Conservation (phyloP, 1,284 basidiomycete genomes). For the Ceratorhiza oryzae-sativae region DNA sequence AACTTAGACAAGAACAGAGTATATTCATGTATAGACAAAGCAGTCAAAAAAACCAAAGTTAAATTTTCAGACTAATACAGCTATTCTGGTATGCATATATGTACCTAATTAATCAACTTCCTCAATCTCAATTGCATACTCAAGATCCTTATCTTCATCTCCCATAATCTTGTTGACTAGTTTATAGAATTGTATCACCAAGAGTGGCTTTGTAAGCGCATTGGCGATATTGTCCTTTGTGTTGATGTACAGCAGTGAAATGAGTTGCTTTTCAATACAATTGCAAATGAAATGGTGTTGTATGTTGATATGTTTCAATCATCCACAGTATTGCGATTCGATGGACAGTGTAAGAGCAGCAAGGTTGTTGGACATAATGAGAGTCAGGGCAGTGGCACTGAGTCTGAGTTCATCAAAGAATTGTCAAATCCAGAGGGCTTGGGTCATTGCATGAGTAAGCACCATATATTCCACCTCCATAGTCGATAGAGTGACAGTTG, state of each 20-base stretch:
- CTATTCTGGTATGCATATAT: background rate
- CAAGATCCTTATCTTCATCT: constrained; percentile 58
- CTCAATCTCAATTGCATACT: background rate
- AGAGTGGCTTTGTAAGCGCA: constrained; percentile 55
- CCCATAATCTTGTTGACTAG: constrained; percentile 4
- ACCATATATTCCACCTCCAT: constrained; percentile 40
- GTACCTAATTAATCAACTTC: background rate
- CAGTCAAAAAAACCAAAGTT: no score
- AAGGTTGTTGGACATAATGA: constrained; percentile 53
- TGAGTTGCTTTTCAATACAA: constrained; percentile 46
- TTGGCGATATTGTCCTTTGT: constrained; percentile 53
- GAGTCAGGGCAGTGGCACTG: constrained; percentile 42
- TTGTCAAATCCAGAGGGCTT: constrained; percentile 44
- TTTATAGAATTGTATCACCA: background rate
- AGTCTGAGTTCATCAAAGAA: constrained; percentile 47
- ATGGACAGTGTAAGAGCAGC: constrained; percentile 51
- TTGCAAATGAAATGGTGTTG: constrained; percentile 55
- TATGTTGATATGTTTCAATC: constrained; percentile 57
- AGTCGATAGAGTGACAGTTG: constrained; percentile 29
- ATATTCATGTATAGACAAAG: no score
- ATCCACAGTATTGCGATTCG: constrained; percentile 49
- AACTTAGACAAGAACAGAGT: no score
- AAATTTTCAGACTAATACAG: background rate
- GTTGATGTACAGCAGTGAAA: constrained; percentile 48
- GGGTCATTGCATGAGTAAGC: constrained; percentile 6